Conservation (phyloP, 495 filamentous ascomycete species). For the Rhypophila decipiens region DNA sequence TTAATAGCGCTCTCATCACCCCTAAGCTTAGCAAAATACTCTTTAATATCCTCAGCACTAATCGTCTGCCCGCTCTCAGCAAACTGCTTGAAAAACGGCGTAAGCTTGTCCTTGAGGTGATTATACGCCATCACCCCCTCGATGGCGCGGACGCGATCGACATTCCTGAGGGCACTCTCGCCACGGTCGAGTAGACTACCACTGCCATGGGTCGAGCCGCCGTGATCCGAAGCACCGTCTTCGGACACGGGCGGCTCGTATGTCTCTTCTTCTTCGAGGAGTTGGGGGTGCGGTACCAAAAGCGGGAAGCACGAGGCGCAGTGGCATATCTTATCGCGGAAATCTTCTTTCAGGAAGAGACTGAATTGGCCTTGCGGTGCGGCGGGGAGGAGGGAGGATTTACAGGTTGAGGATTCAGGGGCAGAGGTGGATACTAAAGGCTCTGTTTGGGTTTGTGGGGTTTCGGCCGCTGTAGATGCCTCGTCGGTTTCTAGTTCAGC, state of each 20-base stretch:
- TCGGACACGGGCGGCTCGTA: slow-evolving; percentile 83
- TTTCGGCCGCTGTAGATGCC: neutral
- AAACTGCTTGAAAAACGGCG: slow-evolving; percentile 85
- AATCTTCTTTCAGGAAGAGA: slow-evolving; percentile 69
- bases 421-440: neutral
- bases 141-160: slow-evolving; percentile 88
- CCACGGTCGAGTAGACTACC: slow-evolving; percentile 82
- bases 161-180: slow-evolving; percentile 79
- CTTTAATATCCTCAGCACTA: slow-evolving; percentile 90
- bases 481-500: slow-evolving; percentile 21
- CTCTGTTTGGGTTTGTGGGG: neutral
- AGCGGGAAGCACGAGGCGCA: slow-evolving; percentile 72
- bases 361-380: slow-evolving; percentile 56
- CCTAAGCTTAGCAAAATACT: slow-evolving; percentile 86
- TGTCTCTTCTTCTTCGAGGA: slow-evolving; percentile 86
- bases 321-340: slow-evolving; percentile 70
- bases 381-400: slow-evolving; percentile 43
- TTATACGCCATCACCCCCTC: slow-evolving; percentile 98
- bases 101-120: slow-evolving; percentile 87
- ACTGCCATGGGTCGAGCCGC: slow-evolving; percentile 42
- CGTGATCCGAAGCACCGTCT: slow-evolving; percentile 28
- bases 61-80: slow-evolving; percentile 83
- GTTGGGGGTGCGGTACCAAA: slow-evolving; percentile 61
- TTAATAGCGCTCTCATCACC: slow-evolving; percentile 65
- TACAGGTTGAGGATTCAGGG: slow-evolving; percentile 28